Evolutionary conservation across 495 filamentous ascomycete species (phyloP), one percentile per base, ranked within the genome.

Genomic region (Podospora comata): DNA sequence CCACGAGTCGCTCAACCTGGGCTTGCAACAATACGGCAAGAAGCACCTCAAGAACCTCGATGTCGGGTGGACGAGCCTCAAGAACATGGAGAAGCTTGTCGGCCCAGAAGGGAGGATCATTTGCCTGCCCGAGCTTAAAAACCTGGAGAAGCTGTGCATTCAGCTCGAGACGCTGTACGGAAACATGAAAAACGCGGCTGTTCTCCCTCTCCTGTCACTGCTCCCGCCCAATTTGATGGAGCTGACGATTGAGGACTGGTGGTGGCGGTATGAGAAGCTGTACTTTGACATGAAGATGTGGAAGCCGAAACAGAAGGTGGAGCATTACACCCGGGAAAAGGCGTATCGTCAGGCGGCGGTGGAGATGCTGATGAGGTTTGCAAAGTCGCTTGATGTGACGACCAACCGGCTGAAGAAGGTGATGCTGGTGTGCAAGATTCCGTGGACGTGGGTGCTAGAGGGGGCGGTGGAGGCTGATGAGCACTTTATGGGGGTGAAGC

Each of bases 231-330:
- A 73, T 48, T 71, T 78, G 18, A 71, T 76, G 26, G 74, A 76
- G 64, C 66, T 78, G 6, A 70, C 72, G 1, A 70, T 78, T 20
- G 75, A 77, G 48, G 76, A 78, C 65, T 78, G 71, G 72, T 77
- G 76, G 76, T 78, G 75, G 75, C 48, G 53, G 56, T 71, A 71
- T 65, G 57, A 64, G 5, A 27, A 65, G 7, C 62, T 60, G 30
- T 69, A 64, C 65, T 60, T 70, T 18, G 48, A 26, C 0, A 69
- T 77, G 62, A 66, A 69, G 0, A 39, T 65, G 26, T 76, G 75
- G 75, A n/a, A 6, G 4, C 18, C 26, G 7, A 3, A 13, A n/a
- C 15, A 73, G 5, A 74, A 68, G 66, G 60, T 76, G 1, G 23
- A 4, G 2, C 70, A 77, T 67, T 77, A 76, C 68, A 19, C 60